phyloP scores from a whole-genome alignment of 768 basidiomycete species.

The Albatrellus ellisii region DNA sequence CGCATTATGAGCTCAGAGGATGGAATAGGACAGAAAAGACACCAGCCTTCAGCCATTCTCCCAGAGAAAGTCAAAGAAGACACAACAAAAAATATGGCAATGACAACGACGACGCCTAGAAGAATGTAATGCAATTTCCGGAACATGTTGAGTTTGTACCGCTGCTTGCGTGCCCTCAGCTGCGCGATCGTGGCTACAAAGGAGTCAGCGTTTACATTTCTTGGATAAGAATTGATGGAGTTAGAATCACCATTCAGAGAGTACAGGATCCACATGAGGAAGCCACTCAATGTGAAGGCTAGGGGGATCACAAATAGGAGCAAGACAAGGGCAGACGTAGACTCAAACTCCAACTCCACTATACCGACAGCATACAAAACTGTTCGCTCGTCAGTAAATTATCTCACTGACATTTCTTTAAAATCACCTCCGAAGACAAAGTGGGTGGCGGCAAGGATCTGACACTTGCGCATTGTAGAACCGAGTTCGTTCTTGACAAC shows the following conservation, averaged over 20 bases:
- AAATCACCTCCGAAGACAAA: constrained; percentile 86
- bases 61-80: constrained; percentile 88
- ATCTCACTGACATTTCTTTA: background rate
- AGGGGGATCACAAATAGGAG: constrained; percentile 89
- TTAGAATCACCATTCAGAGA: constrained; percentile 55
- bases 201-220: background rate
- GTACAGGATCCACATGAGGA: constrained; percentile 93
- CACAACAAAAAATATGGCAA: constrained; percentile 84
- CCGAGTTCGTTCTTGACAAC: constrained; percentile 88
- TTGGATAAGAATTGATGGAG: background rate
- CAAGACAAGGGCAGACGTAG: constrained; percentile 72
- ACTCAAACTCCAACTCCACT: constrained; percentile 85
- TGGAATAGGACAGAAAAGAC: background rate
- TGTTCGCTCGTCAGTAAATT: constrained; percentile 17
- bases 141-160: constrained; percentile 84
- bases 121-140: constrained; percentile 76
- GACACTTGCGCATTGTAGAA: constrained; percentile 70
- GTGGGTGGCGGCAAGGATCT: constrained; percentile 70
- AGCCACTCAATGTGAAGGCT: constrained; percentile 89
- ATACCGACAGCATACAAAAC: constrained; percentile 92
- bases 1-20: background rate
- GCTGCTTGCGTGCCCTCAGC: constrained; percentile 74
- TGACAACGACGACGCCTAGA: constrained; percentile 64
- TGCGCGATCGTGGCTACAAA: constrained; percentile 73
- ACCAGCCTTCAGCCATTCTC: constrained; percentile 74